Base-by-base conservation (phyloP, 2,329 filamentous ascomycete genomes). In the Juglanconis sp. region DNA sequence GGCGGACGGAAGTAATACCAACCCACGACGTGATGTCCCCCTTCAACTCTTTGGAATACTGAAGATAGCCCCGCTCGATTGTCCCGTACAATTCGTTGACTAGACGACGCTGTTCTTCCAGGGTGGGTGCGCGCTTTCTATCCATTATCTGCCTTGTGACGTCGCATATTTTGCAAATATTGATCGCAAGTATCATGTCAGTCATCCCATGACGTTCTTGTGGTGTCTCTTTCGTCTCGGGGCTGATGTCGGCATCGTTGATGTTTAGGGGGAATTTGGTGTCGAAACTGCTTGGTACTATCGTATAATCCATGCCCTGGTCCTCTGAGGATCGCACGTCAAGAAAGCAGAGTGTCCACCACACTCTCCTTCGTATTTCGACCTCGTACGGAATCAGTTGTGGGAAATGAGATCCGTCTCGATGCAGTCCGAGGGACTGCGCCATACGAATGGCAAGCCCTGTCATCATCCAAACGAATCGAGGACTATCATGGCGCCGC, bases 261-360 rank as follows among this genome's bases (percentile, higher is more conserved):
- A 86, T 71, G 58, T 87, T 87, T 3, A 81, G 73, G 1, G 84
- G 83, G 69, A 83, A 74, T 1, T 52, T 56, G 35, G 52, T 55
- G 9, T 62, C 56, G 3, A 56, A 76, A 55, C 60, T 63, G 31
- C 52, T 57, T 36, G 62, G 62, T 44, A 66, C 57, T 11, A 76
- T 66, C 0, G 84, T 84, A 63, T 86, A 82, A 50, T 77, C 79
- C 17, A 75, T 77, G 10, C 67, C 68, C 52, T 68, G 67, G 13
- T 62, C 60, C n/a, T 62, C 60, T 7, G 60, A 62, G 4, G 60
- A 52, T 11, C 51, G 56, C 15, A 55, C 54, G 57, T 86, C 83
- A 0, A 81, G 72, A 1, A 79, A 76, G 47, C 80, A 79, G 0
- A 87, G 72, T 56, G 80, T 77, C 79, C 81, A 84, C 81, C 81